Percentiles rank a stretch among this genome's conserved stretches.
These are phyloP conservation scores for Russula sp. DNA, from an alignment of 768 basidiomycete genomes.

Conservation along the genomic window DNA sequence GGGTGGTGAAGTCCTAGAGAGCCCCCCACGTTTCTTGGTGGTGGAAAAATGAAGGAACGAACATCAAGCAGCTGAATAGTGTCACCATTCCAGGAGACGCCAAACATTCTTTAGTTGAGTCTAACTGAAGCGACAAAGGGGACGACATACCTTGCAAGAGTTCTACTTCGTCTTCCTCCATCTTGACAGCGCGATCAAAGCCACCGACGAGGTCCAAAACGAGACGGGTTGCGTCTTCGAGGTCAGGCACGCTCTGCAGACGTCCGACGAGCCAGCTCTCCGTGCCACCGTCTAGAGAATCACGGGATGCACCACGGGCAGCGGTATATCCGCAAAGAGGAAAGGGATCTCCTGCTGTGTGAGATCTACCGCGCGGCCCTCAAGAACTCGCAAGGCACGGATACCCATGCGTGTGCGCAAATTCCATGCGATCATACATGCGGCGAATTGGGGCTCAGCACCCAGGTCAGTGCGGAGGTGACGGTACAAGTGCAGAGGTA, in stretches of 20 bases:
- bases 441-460: conserved; percentile 46
- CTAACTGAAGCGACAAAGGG: too few species aligned
- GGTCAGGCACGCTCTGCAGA: conserved; percentile 49
- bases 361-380: conserved; percentile 54
- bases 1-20: too few species aligned
- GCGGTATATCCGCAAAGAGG: conserved; percentile 59
- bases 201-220: conserved; percentile 67
- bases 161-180: conserved; percentile 70
- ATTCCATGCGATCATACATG: conserved; percentile 60
- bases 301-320: conserved; percentile 42
- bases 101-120: too few species aligned
- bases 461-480: conserved; percentile 40
- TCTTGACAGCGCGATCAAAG: conserved; percentile 63
- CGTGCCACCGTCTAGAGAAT: conserved; percentile 53
- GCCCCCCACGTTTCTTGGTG: too few species aligned
- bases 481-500: conserved; percentile 53
- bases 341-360: conserved; percentile 74
- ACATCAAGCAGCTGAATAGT: too few species aligned
- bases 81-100: too few species aligned
- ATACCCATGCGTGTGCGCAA: conserved; percentile 49
- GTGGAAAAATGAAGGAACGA: too few species aligned
- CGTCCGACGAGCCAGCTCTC: conserved; percentile 57
- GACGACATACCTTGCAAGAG: conserved; percentile 28
- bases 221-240: conserved; percentile 49
- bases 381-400: conserved; percentile 35